These are phyloP conservation scores for Aspergillus funiculosus DNA, from an alignment of 495 filamentous ascomycete genomes.

Conservation along the genomic window DNA sequence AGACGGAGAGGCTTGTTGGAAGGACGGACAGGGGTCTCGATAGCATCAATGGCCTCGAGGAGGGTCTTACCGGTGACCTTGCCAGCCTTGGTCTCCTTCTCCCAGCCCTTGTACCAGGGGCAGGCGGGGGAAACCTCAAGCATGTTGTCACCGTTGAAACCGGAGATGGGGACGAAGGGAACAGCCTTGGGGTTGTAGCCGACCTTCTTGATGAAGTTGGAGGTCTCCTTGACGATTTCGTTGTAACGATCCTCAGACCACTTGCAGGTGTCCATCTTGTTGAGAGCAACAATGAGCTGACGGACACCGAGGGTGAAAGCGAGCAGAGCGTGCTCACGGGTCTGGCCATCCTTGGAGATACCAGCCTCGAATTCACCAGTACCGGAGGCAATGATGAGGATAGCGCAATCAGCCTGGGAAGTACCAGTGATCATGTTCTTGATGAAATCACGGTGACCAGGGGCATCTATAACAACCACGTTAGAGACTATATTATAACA, in stretches of 20 bases:
- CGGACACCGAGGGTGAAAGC: conserved; percentile 99
- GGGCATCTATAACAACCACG: conserved; percentile 62
- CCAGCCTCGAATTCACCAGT: conserved; percentile 99
- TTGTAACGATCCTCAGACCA: conserved; percentile 95
- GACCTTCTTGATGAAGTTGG: conserved; percentile 99
- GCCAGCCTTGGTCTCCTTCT: conserved; percentile 95
- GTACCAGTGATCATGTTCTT: conserved; percentile 99
- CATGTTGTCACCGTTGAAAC: conserved; percentile 99
- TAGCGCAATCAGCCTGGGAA: conserved; percentile 98
- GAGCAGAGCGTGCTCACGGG: conserved; percentile 99
- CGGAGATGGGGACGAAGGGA: conserved; percentile 98
- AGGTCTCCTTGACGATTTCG: conserved; percentile 99
- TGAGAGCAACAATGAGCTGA: conserved; percentile 99
- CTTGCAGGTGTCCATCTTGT: conserved; percentile 99
- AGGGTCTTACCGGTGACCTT: conserved; percentile 94
- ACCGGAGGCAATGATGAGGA: conserved; percentile 99
- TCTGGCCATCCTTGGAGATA: conserved; percentile 99
- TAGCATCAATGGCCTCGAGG: conserved; percentile 96
- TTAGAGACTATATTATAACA: conserved; percentile 5
- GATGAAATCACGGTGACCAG: conserved; percentile 99
- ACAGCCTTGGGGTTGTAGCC: conserved; percentile 99
- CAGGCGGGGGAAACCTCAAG: conserved; percentile 85
- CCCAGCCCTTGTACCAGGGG: conserved; percentile 99
- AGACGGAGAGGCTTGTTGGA: conserved; percentile 94
- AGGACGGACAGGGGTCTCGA: conserved; percentile 82